Evolutionary conservation across 202 grass and related monocot genomes (phyloP), one percentile per base, ranked within the genome.

Genomic region (Musa balbisiana): DNA sequence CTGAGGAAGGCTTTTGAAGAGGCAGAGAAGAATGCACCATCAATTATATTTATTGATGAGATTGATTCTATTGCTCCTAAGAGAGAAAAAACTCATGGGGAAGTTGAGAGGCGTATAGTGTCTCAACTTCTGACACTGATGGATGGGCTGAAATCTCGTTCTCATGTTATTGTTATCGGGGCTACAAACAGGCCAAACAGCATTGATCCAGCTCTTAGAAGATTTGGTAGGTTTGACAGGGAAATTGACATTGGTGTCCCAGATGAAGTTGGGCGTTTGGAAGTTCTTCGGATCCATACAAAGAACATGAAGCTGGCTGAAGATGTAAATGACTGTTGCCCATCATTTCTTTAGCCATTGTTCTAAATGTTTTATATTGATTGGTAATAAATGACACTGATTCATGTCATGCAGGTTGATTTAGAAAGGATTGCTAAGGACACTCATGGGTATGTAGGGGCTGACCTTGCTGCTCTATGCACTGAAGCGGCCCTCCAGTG

Each of bases 41-140:
- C 93, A 43, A 96, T 96, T 62, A 96, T 96, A 81, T 96, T 96
- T 76, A 96, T 96, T 70, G 92, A 96, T 78, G 92, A 96, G 80
- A 73, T 96, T 49, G 93, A 96, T 78, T 96, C 93, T 59, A 96
- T 96, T 77, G 92, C 92, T 53, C 92, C 92, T 0, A 96, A 96
- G 78, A 89, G 92, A 67, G 92, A 96, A 72, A 96, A 96, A 76
- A 96, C 93, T 24, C 76, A 92, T 54, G 93, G 93, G 58, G 93
- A 96, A 84, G 90, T 93, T 52, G 93, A 96, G 55, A 89, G 93
- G 2, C 88, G 93, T 64, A 96, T 96, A 75, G 93, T 96, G 62
- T 96, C 93, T 33, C 93, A 96, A 75, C 90, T 96, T 50, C 78
- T 96, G 84, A 96, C 93, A 8, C 78, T 96, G 53, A 96, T 96